These are phyloP conservation scores for Mucor racemosus DNA, from an alignment of 371 early-diverging fungal genomes.

Conservation along the genomic window DNA sequence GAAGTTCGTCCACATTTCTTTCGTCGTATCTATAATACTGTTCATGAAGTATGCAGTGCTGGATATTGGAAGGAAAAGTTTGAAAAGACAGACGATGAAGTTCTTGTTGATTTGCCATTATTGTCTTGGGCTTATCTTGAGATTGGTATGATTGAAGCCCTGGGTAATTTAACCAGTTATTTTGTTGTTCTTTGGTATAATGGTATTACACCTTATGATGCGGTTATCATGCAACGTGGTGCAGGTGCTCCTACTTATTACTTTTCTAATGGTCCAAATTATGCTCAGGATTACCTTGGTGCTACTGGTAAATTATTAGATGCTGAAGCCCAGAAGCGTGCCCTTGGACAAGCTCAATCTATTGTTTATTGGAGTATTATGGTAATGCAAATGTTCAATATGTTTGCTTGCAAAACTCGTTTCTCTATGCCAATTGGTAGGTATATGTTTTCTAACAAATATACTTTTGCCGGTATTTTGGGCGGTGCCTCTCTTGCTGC, in stretches of 20 bases:
- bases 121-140: conserved; percentile 90
- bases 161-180: conserved; percentile 76
- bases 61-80: conserved; percentile 68
- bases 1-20: conserved; percentile 37
- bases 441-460: conserved; percentile 82
- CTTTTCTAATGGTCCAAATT: conserved; percentile 49
- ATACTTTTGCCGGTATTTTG: conserved; percentile 68
- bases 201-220: conserved; percentile 60
- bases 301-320: conserved; percentile 43
- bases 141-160: conserved; percentile 77
- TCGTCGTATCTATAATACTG: conserved; percentile 29
- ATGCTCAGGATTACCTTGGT: conserved; percentile 49
- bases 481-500: conserved; percentile 67
- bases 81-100: conserved; percentile 78
- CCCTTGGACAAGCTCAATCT: conserved; percentile 74
- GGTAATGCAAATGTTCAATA: conserved; percentile 89
- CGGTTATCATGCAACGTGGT: conserved; percentile 57
- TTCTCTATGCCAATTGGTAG: conserved; percentile 63
- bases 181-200: conserved; percentile 71
- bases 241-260: conserved; percentile 40
- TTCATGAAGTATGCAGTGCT: conserved; percentile 54
- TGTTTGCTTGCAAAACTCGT: conserved; percentile 90
- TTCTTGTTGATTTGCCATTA: conserved; percentile 84
- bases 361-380: conserved; percentile 81
- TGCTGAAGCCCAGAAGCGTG: conserved; percentile 56